Base-by-base conservation (phyloP, 176 grass and related monocot species). In the Alloteropsis semialata region DNA sequence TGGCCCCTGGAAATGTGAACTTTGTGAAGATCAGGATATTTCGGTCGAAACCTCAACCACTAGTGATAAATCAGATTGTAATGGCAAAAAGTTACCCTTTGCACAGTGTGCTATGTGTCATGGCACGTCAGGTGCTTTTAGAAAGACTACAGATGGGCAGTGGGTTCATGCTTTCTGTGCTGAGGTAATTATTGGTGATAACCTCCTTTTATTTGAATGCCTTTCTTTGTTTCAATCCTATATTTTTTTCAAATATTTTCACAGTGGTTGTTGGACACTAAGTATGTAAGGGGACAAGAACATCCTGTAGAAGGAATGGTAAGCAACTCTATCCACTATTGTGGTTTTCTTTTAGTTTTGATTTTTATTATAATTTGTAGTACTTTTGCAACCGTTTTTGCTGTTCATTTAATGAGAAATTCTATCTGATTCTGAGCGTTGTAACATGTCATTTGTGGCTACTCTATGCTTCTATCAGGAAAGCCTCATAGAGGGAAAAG, bases 81-180 rank as follows among this genome's bases (percentile, higher is more conserved):
- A 85, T 68, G 82, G 37, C 42, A 83, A 41, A 56, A 82, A 79
- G 22, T 29, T 73, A 72, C 53, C 57, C 59, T 45, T 91, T 39
- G 91, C 76, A 57, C 81, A 66, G 16, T 99, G 97, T 81, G 65
- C 69, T 76, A 69, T 96, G 69, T 99, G 97, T 75, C 91, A 94
- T 83, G 86, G 90, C 73, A 91, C 56, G 45, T 81, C 84, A 79
- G 97, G 97, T 87, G 91, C 97, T 81, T 93, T 99, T 85, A 90
- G 91, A 82, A 99, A 96, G 81, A 90, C 97, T 60, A 65, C 74
- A 83, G 87, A 92, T 56, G 91, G 81, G 33, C 87, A 89, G 54
- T 99, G 97, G 97, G 86, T 94, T 89, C 97, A 99, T 90, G 91
- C 97, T 45, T 99, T 99, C 57, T 99, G 97, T 92, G 91, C 97